Conservation (phyloP, 352 stramenopile genomes). For the Pythium rhizo-oryzae region DNA sequence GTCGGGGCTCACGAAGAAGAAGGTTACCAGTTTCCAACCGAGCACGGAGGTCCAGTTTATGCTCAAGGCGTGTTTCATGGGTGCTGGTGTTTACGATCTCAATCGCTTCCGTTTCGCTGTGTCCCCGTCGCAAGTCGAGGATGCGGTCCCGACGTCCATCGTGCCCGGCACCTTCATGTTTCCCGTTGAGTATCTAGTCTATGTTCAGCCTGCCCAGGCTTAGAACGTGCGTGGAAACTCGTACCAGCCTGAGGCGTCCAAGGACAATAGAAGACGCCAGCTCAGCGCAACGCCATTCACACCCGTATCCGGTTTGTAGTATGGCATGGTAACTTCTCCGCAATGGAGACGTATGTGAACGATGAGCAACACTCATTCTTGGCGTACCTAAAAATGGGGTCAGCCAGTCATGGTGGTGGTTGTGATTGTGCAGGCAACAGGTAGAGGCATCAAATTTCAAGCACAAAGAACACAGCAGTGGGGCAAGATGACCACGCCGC, state of each 20-base stretch:
- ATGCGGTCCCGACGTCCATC: not conserved
- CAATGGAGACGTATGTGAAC: not conserved
- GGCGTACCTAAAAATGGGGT: not conserved
- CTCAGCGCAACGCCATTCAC: too few relatives aligned
- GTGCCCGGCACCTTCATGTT: slow-evolving; percentile 60
- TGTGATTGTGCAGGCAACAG: too few relatives aligned
- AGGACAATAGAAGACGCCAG: too few relatives aligned
- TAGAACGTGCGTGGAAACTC: not conserved
- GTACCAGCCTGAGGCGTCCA: not conserved
- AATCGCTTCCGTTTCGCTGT: slow-evolving; percentile 80
- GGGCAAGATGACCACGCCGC: not conserved
- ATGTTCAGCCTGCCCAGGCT: slow-evolving; percentile 42
- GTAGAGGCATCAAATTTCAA: not conserved
- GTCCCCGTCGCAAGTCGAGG: slow-evolving; percentile 26
- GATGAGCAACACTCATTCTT: too few relatives aligned
- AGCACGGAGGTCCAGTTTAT: slow-evolving; percentile 48
- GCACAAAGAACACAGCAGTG: not conserved
- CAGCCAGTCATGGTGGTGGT: too few relatives aligned
- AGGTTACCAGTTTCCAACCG: slow-evolving; percentile 50
- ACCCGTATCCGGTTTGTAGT: too few relatives aligned
- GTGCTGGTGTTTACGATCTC: slow-evolving; percentile 77
- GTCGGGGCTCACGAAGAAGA: slow-evolving; percentile 78
- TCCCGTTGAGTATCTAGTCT: slow-evolving; percentile 77
- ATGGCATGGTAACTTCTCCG: too few relatives aligned
- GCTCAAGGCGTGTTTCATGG: slow-evolving; percentile 75